phyloP scores from a whole-genome alignment of 352 stramenopile species.

The Globisporangium paddicum region DNA sequence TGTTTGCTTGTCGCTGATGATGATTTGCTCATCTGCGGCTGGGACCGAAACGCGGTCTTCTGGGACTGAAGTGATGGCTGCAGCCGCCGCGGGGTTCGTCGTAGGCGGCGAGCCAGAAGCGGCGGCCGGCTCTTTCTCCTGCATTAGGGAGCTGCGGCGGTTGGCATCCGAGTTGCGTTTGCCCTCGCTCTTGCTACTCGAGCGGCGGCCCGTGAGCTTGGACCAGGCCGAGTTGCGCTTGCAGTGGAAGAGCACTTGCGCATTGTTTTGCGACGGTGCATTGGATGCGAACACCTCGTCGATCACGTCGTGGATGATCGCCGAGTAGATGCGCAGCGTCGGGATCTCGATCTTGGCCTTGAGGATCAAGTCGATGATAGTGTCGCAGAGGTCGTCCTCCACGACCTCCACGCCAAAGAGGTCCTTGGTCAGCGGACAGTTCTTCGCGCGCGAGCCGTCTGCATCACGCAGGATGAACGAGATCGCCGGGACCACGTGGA shows the following conservation, averaged over 20 bases:
- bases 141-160: constrained; percentile 24
- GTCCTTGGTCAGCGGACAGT: constrained; percentile 70
- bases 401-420: constrained; percentile 46
- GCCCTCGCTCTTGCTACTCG: constrained; percentile 27
- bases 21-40: constrained; percentile 8
- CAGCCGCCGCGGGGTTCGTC: background rate
- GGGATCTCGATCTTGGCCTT: constrained; percentile 60
- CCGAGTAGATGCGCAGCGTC: constrained; percentile 66
- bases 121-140: background rate
- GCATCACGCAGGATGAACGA: constrained; percentile 76
- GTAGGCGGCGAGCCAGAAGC: background rate
- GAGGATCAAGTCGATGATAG: constrained; percentile 53
- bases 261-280: constrained; percentile 61
- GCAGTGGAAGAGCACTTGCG: constrained; percentile 63
- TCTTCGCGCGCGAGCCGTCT: constrained; percentile 51
- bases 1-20: constrained; percentile 5
- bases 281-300: constrained; percentile 66
- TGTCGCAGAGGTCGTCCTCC: constrained; percentile 34
- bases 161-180: constrained; percentile 28
- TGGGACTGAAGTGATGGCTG: background rate
- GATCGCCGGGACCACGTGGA: constrained; percentile 76
- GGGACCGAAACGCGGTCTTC: background rate
- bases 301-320: constrained; percentile 72
- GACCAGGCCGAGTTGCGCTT: constrained; percentile 58
- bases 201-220: constrained; percentile 47